Evolutionary conservation across 257 asterid species (phyloP).

Genomic region (Mitragyna speciosa): DNA sequence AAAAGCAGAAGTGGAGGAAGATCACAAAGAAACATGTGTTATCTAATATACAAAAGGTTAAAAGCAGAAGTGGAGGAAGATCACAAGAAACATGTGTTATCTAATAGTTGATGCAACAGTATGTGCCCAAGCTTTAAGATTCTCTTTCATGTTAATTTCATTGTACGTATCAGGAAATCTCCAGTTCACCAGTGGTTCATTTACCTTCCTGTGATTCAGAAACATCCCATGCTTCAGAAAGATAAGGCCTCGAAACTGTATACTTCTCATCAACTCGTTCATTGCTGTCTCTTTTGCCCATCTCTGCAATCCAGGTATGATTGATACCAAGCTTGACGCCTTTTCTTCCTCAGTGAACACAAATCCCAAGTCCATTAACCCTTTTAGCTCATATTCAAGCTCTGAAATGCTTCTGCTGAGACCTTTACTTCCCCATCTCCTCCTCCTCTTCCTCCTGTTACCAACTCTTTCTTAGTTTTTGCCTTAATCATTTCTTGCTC

Average conservation of each 20-base stretch:
- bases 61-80: background rate
- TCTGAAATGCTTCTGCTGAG: constrained; percentile 67
- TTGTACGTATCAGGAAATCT: constrained; percentile 35
- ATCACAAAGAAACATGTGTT: no score
- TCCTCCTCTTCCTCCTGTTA: background rate
- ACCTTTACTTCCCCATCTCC: constrained; percentile 11
- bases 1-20: no score
- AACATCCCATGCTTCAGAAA: constrained; percentile 74
- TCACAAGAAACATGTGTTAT: constrained; percentile 12
- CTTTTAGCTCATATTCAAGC: constrained; percentile 69
- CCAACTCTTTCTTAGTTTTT: background rate
- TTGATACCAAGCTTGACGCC: constrained; percentile 40
- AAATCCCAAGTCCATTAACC: constrained; percentile 79
- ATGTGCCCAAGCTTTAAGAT: constrained; percentile 81
- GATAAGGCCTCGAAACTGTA: constrained; percentile 57
- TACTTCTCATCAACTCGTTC: constrained; percentile 7
- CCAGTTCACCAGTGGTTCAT: constrained; percentile 42
- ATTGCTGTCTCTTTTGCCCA: constrained; percentile 25
- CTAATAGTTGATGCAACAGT: constrained; percentile 67
- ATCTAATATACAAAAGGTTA: no score
- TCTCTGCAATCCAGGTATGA: constrained; percentile 72
- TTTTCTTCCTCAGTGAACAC: constrained; percentile 65
- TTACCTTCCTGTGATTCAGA: constrained; percentile 22
- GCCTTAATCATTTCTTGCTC: background rate
- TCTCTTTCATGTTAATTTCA: constrained; percentile 57